Evolutionary conservation across 345 rosid species (phyloP).

Genomic region (Salix koriyanagi): DNA sequence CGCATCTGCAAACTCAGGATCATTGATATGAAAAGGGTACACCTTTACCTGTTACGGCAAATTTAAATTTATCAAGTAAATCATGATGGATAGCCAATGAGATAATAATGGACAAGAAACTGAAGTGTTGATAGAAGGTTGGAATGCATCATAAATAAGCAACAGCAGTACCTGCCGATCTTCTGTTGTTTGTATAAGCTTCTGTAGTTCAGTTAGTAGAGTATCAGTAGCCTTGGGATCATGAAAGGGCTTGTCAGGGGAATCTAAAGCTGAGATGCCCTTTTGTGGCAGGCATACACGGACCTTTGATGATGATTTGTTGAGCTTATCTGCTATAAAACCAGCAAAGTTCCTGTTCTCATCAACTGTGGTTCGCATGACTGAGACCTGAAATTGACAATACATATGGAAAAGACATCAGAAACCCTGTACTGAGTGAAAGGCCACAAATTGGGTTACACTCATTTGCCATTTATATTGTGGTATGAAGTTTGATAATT

Average conservation of each 20-base stretch:
- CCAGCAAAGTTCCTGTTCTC: constrained; percentile 70
- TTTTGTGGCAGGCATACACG: constrained; percentile 67
- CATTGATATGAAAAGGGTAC: constrained; percentile 71
- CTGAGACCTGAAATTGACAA: constrained; percentile 57
- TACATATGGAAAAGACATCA: constrained; percentile 2
- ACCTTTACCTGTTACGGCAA: constrained; percentile 49
- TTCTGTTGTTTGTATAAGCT: constrained; percentile 50
- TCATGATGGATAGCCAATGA: neutral
- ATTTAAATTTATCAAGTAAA: neutral
- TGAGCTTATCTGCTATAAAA: constrained; percentile 77
- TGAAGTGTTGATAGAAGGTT: constrained; percentile 5
- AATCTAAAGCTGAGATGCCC: constrained; percentile 85
- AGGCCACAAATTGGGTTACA: neutral
- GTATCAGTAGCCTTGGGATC: constrained; percentile 70
- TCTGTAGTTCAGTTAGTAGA: constrained; percentile 58
- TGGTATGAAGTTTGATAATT: neutral
- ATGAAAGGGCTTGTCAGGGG: constrained; percentile 66
- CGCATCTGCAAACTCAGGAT: constrained; percentile 72
- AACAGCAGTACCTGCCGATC: constrained; percentile 53
- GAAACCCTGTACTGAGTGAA: neutral
- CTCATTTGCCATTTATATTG: neutral
- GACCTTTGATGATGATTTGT: constrained; percentile 62
- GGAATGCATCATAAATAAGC: constrained; percentile 8
- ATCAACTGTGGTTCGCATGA: constrained; percentile 72
- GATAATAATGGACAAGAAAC: neutral